phyloP scores from a whole-genome alignment of 2,329 filamentous ascomycete genomes.

The Aspergillus niger region DNA sequence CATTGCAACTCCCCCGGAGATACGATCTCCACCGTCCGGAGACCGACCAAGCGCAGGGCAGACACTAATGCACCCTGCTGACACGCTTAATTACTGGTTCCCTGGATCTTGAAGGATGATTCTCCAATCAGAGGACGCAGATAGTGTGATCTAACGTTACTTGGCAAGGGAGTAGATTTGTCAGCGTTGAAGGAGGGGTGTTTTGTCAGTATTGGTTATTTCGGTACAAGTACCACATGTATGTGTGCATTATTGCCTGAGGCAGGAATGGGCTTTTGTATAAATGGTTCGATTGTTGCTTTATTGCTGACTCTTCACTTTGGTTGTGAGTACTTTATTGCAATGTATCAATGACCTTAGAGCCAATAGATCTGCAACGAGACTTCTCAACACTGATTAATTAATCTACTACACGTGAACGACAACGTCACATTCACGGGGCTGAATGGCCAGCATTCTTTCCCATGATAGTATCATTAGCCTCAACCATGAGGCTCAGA shows the following conservation, averaged over 20 bases:
- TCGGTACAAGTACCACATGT: neutral
- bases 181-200: neutral
- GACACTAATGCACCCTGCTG: neutral
- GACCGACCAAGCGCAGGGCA: neutral
- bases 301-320: too few species aligned
- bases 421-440: neutral
- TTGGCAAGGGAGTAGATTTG: neutral
- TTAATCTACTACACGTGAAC: too few species aligned
- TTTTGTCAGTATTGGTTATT: neutral
- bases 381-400: too few species aligned
- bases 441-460: neutral
- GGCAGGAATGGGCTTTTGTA: neutral
- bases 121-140: neutral
- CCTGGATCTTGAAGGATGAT: too few species aligned
- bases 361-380: neutral
- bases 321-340: too few species aligned
- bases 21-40: too few species aligned
- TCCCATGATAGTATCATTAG: neutral
- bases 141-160: neutral
- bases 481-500: constrained; percentile 14
- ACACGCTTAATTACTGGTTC: neutral
- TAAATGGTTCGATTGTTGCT: neutral
- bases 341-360: too few species aligned
- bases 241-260: neutral
- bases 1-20: too few species aligned